Base-by-base conservation (phyloP, 1,284 basidiomycete species). In the Ceratobasidium sp. region DNA sequence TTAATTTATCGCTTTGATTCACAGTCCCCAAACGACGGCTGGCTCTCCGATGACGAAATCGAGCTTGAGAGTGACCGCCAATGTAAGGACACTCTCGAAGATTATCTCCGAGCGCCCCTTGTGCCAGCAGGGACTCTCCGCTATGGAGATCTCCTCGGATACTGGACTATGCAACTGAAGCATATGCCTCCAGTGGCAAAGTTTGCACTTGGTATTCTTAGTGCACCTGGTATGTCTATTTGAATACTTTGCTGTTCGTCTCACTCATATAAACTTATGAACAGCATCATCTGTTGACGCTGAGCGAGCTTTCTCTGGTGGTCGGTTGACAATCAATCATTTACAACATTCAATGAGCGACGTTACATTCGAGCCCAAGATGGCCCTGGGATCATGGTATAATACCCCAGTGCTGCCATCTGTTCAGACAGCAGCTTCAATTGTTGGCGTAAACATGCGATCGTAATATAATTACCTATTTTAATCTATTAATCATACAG, bases 281-380 rank as follows among this genome's bases (percentile, higher is more conserved):
- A n/a, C n/a, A n/a, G 60, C 60, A 9, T 63, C 60, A 11, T 63
- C 60, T 8, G 60, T 63, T 24, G 60, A 63, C 24, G 60, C 60
- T 2, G 48, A 66, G 47, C 47, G 48, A 51, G 48, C 64, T 1
- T 66, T 53, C 48, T 66, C 48, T 29, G 64, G 64, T 36, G 64
- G 64, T 14, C 64, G 48, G 9, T 27, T 66, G 4, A 66, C 47
- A 2, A 53, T 66, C 24, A 53, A 53, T 51, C 64, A 53, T 31
- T 19, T 66, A n/a, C 64, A 66, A 27, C 64, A 53, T 33, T 27
- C 64, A 11, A 66, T 53, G 48, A 27, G 50, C 29, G 64, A 66
- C 11, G n/a, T 48, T 6, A 66, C 48, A 2, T 66, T 66, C 22
- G 63, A 51, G 29, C 48, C 64, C 48, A 66, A 66, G 47, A 66